These are phyloP conservation scores for Trypanosoma brucei DNA, from an alignment of 208 protist genomes.

Conservation along the genomic window DNA sequence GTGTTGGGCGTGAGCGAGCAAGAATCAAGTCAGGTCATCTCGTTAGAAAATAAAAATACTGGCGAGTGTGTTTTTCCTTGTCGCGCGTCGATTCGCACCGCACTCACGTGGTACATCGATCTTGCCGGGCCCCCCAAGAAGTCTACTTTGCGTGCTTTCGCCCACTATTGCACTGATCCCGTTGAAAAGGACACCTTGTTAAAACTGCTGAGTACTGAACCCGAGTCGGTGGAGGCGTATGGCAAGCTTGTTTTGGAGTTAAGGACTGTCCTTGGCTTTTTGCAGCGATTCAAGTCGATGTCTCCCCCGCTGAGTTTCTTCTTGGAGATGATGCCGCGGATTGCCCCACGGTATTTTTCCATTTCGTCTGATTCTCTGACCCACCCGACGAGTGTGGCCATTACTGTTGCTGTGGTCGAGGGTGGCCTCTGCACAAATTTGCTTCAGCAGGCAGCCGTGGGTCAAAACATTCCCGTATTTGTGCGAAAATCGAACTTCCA, in stretches of 20 bases:
- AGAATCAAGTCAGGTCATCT: conserved; percentile 72
- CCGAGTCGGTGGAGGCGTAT: conserved; percentile 71
- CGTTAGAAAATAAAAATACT: conserved; percentile 79
- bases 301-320: conserved; percentile 81
- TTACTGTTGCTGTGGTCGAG: conserved; percentile 87
- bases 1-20: conserved; percentile 50
- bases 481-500: conserved; percentile 92
- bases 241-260: conserved; percentile 62
- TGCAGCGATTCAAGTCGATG: conserved; percentile 74
- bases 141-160: conserved; percentile 86
- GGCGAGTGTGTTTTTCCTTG: conserved; percentile 85
- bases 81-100: conserved; percentile 71
- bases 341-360: conserved; percentile 94
- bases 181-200: conserved; percentile 75
- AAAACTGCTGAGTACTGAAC: conserved; percentile 59
- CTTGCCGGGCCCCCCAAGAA: conserved; percentile 81
- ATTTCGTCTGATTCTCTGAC: conserved; percentile 90
- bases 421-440: conserved; percentile 90
- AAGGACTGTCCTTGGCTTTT: conserved; percentile 73
- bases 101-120: conserved; percentile 91
- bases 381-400: conserved; percentile 62
- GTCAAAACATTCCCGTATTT: conserved; percentile 82
- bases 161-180: conserved; percentile 73
- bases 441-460: conserved; percentile 56
- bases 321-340: conserved; percentile 91